Conservation (phyloP, 208 protist species). For the Perkinsela sp. region DNA sequence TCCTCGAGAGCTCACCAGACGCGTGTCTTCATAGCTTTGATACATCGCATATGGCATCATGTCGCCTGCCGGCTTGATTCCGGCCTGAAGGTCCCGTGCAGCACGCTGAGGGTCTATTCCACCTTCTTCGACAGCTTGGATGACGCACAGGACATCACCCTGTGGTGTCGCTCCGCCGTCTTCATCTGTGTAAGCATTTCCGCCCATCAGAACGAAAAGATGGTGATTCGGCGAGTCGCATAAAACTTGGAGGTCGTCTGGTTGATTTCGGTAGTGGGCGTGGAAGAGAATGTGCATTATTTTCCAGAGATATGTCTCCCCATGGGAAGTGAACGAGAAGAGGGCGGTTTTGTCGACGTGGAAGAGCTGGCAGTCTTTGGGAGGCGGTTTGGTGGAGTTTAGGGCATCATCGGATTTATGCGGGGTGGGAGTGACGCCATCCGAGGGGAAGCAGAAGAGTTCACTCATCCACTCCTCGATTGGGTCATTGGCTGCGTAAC, state of each 20-base stretch:
- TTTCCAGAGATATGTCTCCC: constrained; percentile 70
- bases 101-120: constrained; percentile 67
- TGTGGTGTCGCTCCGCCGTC: constrained; percentile 10
- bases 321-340: constrained; percentile 88
- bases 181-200: too few species aligned
- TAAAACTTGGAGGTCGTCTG: constrained; percentile 96
- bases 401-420: too few species aligned
- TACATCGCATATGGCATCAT: constrained; percentile 97
- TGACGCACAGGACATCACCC: constrained; percentile 84
- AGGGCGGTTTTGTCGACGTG: constrained; percentile 93
- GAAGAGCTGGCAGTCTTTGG: constrained; percentile 83
- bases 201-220: constrained; percentile 94
- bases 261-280: constrained; percentile 97
- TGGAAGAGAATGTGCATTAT: constrained; percentile 81
- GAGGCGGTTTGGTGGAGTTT: constrained; percentile 51
- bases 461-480: constrained; percentile 90
- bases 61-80: constrained; percentile 80
- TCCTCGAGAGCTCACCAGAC: constrained; percentile 76
- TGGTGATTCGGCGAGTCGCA: constrained; percentile 94
- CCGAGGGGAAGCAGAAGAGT: constrained; percentile 87
- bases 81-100: constrained; percentile 12
- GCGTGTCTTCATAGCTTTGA: constrained; percentile 76
- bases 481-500: constrained; percentile 77
- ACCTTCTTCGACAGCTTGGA: constrained; percentile 90
- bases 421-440: constrained; percentile 15